Evolutionary conservation across 2,329 filamentous ascomycete genomes (phyloP).

Genomic region (Fusarium sp.): DNA sequence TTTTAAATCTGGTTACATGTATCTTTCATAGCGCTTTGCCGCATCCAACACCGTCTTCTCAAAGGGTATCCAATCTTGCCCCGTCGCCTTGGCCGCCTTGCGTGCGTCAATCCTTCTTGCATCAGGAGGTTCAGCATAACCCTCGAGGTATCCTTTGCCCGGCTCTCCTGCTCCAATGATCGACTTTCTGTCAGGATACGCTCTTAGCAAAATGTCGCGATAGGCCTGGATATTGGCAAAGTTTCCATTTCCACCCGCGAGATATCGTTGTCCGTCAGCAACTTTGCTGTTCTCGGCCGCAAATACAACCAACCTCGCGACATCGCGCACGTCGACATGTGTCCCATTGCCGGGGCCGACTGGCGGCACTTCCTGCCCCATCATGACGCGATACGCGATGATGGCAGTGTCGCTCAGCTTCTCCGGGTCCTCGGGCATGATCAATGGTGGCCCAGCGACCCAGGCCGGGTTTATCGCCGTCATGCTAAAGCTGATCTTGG

Average conservation of each 20-base stretch:
- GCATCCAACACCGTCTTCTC: slow-evolving; percentile 15
- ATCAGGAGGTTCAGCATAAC: slow-evolving; percentile 6
- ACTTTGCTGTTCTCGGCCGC: slow-evolving; percentile 10
- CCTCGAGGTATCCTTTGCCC: slow-evolving; percentile 11
- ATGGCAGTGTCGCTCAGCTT: slow-evolving; percentile 32
- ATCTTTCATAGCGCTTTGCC: slow-evolving; percentile 19
- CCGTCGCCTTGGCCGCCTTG: slow-evolving; percentile 12
- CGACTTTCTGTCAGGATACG: background rate
- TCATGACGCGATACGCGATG: slow-evolving; percentile 24
- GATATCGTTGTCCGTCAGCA: slow-evolving; percentile 23
- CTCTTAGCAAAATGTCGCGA: slow-evolving; percentile 18
- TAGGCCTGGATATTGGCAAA: slow-evolving; percentile 29
- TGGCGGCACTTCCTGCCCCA: slow-evolving; percentile 11
- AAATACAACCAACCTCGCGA: slow-evolving; percentile 21
- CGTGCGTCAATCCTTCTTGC: slow-evolving; percentile 1
- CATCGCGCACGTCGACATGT: slow-evolving; percentile 27
- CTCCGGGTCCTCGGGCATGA: slow-evolving; percentile 16
- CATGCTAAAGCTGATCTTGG: slow-evolving; percentile 8
- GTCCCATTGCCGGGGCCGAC: slow-evolving; percentile 22
- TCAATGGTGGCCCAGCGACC: slow-evolving; percentile 19
- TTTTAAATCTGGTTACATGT: background rate
- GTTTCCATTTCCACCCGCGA: slow-evolving; percentile 8
- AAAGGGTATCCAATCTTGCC: slow-evolving; percentile 21
- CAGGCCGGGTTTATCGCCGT: slow-evolving; percentile 27
- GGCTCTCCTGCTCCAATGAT: background rate